Evolutionary conservation across 176 grass and related monocot genomes (phyloP), one percentile per base, ranked within the genome.

Genomic region (Pharus latifolius): DNA sequence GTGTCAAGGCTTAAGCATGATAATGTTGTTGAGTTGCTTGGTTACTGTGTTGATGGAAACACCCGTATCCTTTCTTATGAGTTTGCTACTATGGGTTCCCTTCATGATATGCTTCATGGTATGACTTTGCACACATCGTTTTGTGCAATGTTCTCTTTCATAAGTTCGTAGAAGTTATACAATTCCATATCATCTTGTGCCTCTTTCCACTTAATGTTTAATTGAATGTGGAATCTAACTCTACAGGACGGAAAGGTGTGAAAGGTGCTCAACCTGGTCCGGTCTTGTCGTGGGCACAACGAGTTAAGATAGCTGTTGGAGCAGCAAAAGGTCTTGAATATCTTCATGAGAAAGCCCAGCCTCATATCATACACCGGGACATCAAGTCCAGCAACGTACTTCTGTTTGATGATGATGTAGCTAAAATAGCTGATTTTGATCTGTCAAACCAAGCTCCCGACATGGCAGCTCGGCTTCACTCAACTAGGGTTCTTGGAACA

Each of bases 241-340:
- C 13, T 44, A 51, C 41, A 86, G 77, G 83, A 38, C 56, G 77
- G 4, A 86, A 86, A 80, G 83, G 77, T 49, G 77, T 86, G 8
- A 86, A 86, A 76, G 83, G 71, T 57, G 83, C 83, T 70, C 83
- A 86, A 30, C 83, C 83, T 65, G 83, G 83, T 76, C 83, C 77
- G 8, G 56, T 86, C 51, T 63, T 80, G 40, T 65, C 77, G 7
- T 86, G 83, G 83, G 35, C 50, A 17, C 83, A 86, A 28, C 78
- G 83, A 56, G 77, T 86, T 22, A 86, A 80, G 40, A 86, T 80
- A 50, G 83, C 83, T 65, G 83, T 86, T 23, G 83, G 83, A 45
- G 77, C 83, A 35, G 83, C 83, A 71, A 86, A 76, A 76, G 83
- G 83, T 34, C 77, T 86, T 0, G 83, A 86, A 55, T 86, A 86